Evolutionary conservation across 345 rosid genomes (phyloP), one percentile per base, ranked within the genome.

Genomic region (Populus deltoides): DNA sequence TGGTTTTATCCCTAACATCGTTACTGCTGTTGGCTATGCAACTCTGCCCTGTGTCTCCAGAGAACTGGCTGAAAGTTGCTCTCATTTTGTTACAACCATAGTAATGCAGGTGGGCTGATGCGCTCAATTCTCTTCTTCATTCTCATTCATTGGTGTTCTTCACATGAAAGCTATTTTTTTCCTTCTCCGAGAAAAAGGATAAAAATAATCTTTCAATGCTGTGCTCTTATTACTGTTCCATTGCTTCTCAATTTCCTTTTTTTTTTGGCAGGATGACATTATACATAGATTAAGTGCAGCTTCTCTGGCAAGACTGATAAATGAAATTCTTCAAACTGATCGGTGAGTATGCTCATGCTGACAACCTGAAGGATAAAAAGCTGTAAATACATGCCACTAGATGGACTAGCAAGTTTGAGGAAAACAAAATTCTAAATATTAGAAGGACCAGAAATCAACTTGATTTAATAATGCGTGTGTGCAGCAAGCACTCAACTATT

Each of bases 21-120:
- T 97, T 77, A 85, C 98, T 67, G 97, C 96, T 2, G 87, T 95
- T 86, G 97, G 94, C 36, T 97, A 83, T 78, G 99, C 98, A 10
- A 92, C 97, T 41, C 98, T 93, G 16, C 97, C 98, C 27, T 96
- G 98, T 81, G 97, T 94, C 75, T 94, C 97, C 75, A 89, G 79
- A 87, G 96, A 89, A 77, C 88, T 94, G 72, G 97, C 97, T 62
- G 98, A 97, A 85, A 85, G 85, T 79, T 94, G 98, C 89, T 87
- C 95, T 33, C 92, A 90, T 84, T 97, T 88, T 85, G 97, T 97
- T 47, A 85, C 89, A 36, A 92, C 91, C 51, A 87, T 94, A 73
- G 92, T 94, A 22, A 94, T 97, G 99, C 98, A 94, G 98, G 98
- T 97, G 77, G 75, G 88, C 59, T 71, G 65, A 62, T 79, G 36